Base-by-base conservation (phyloP, 139 green algal genomes). In the Chlorella sp. region DNA sequence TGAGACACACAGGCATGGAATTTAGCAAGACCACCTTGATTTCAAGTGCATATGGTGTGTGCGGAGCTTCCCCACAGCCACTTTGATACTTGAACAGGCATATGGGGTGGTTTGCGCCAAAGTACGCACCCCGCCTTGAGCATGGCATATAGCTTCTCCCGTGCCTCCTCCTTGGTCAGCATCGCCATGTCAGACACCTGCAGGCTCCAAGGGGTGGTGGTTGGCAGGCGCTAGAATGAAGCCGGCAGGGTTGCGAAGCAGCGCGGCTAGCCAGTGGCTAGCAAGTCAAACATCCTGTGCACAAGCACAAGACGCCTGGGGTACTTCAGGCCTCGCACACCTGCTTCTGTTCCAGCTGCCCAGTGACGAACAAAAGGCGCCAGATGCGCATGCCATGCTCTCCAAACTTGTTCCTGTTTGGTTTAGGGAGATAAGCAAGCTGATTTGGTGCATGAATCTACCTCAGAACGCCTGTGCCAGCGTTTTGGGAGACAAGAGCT, bases 281-380 rank as follows among this genome's bases (percentile, higher is more conserved):
- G n/a, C n/a, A n/a, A n/a, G n/a, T n/a, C n/a, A n/a, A n/a, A n/a
- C n/a, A n/a, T n/a, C n/a, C n/a, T n/a, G n/a, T n/a, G n/a, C n/a
- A n/a, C n/a, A n/a, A n/a, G n/a, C n/a, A n/a, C n/a, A n/a, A n/a
- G n/a, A n/a, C n/a, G n/a, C n/a, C n/a, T n/a, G n/a, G n/a, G n/a
- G n/a, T n/a, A n/a, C n/a, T n/a, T 15, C 30, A 60, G 51, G 2
- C 13, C 9, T 15, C 12, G 1, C 65, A 11, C 30, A 72, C 65
- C 89, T 95, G 90, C 86, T 98, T 98, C 87, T 98, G 95, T 91
- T 98, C 96, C 90, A 98, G 80, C 88, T 97, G 91, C 0, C 89
- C 87, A 7, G 80, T 71, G 13, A 89, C 6, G 23, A 93, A 67
- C 75, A 98, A 88, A 81, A 96, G 84, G 2, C 93, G 85, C 84